Percentiles rank a stretch among this genome's conserved stretches.
Evolutionary conservation across 2,329 filamentous ascomycete species (phyloP).

Genomic region (Juglanconis juglandina): DNA sequence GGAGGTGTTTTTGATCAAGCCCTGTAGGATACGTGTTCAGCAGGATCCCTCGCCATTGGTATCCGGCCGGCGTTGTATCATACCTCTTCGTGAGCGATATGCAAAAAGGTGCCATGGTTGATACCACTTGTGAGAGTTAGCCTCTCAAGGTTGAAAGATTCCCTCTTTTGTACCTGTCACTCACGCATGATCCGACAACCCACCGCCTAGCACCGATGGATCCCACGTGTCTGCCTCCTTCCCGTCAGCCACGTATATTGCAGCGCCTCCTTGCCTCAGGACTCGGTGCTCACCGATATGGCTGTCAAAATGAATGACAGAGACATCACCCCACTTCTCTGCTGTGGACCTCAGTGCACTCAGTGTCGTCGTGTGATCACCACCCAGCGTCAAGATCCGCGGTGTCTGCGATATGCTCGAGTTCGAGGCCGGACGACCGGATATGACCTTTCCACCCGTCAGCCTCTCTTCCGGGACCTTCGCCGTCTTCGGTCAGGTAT

Average conservation of each 20-base stretch:
- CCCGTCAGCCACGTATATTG: background rate
- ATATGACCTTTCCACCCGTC: slow-evolving; percentile 11
- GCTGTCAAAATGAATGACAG: slow-evolving; percentile 63
- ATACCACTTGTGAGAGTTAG: background rate
- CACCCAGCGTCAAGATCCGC: slow-evolving; percentile 60
- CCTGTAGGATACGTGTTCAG: background rate
- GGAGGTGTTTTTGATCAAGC: slow-evolving; percentile 54
- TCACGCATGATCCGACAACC: slow-evolving; percentile 57
- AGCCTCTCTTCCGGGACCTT: background rate
- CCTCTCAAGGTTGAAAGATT: background rate
- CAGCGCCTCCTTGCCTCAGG: too few species aligned
- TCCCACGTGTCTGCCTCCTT: slow-evolving; percentile 60
- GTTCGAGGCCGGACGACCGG: slow-evolving; percentile 36
- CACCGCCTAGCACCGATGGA: slow-evolving; percentile 52
- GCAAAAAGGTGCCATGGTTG: slow-evolving; percentile 61
- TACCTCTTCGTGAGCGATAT: slow-evolving; percentile 58
- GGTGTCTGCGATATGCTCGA: slow-evolving; percentile 39
- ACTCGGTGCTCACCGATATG: slow-evolving; percentile 48
- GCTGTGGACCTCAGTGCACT: slow-evolving; percentile 59
- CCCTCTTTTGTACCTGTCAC: slow-evolving; percentile 21
- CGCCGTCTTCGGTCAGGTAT: slow-evolving; percentile 10
- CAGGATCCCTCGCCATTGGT: too few species aligned
- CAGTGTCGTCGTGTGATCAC: slow-evolving; percentile 63
- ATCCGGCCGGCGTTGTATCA: background rate
- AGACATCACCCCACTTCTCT: slow-evolving; percentile 54